Conservation (phyloP, 1,284 basidiomycete genomes). For the Bondarzewia mesenterica region DNA sequence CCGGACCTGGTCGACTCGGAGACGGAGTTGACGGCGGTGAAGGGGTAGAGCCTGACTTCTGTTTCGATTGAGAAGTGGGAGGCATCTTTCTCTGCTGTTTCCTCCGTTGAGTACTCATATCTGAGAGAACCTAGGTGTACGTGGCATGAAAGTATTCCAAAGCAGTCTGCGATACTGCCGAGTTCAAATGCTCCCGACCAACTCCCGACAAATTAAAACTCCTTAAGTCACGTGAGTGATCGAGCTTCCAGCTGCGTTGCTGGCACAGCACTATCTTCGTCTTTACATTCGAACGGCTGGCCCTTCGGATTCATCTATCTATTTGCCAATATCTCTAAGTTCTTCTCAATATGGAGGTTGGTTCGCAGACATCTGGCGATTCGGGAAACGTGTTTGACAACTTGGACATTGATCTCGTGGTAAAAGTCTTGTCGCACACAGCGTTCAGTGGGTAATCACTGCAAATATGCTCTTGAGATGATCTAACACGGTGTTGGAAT, state of each 20-base stretch:
- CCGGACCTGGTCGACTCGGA: neutral
- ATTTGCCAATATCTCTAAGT: neutral
- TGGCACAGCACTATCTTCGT: neutral
- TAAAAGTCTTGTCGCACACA: conserved; percentile 72
- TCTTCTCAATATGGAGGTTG: conserved; percentile 7
- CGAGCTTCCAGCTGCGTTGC: too few species aligned
- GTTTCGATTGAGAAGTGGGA: neutral
- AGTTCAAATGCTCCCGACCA: too few species aligned
- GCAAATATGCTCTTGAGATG: conserved; percentile 6
- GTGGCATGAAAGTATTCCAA: neutral
- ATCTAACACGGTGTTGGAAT: neutral
- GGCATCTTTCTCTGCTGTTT: conserved; percentile 4
- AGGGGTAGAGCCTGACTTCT: neutral
- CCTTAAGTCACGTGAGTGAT: too few species aligned
- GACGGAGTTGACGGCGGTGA: neutral
- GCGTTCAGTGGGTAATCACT: conserved; percentile 53
- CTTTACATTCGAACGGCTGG: conserved; percentile 9
- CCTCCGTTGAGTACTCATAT: conserved; percentile 10
- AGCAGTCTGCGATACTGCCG: neutral
- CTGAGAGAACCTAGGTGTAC: neutral
- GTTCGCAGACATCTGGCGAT: conserved; percentile 3
- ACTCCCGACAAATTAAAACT: too few species aligned
- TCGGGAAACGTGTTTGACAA: conserved; percentile 43
- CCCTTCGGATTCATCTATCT: conserved; percentile 4
- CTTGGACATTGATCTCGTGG: conserved; percentile 64